Conservation (phyloP, 192 early-diverging fungal genomes). For the Coemansia erecta region DNA sequence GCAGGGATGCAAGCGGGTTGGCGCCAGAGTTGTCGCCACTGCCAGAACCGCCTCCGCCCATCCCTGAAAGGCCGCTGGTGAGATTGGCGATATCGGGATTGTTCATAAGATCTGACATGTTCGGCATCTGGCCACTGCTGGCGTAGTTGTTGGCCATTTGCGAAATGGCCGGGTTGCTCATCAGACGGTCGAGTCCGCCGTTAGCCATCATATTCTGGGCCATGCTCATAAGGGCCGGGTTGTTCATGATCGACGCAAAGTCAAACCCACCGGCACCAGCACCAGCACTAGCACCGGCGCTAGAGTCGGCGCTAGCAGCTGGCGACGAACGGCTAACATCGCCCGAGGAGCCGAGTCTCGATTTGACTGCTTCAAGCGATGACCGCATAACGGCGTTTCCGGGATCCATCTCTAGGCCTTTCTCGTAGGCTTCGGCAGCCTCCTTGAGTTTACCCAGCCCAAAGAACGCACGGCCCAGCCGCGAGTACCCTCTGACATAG, state of each 20-base stretch:
- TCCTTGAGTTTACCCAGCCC: constrained; percentile 79
- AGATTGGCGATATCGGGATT: constrained; percentile 49
- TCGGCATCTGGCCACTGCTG: constrained; percentile 46
- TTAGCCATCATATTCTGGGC: constrained; percentile 89
- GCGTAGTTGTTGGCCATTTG: constrained; percentile 64
- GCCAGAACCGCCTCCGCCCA: neutral
- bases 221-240: constrained; percentile 96
- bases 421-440: constrained; percentile 87
- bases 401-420: constrained; percentile 82
- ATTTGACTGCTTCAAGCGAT: constrained; percentile 67
- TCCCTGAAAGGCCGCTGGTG: constrained; percentile 28
- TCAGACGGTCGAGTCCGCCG: constrained; percentile 75
- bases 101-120: constrained; percentile 49
- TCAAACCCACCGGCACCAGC: constrained; percentile 74
- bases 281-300: constrained; percentile 28
- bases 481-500: constrained; percentile 92
- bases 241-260: constrained; percentile 78
- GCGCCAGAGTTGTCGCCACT: neutral
- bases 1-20: constrained; percentile 35
- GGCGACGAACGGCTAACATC: constrained; percentile 4
- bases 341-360: constrained; percentile 44
- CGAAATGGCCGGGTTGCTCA: constrained; percentile 88
- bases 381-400: constrained; percentile 77
- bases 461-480: constrained; percentile 92
- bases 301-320: constrained; percentile 13